These are phyloP conservation scores for Setomelanomma holmii DNA, from an alignment of 2,329 filamentous ascomycete genomes.

Conservation along the genomic window DNA sequence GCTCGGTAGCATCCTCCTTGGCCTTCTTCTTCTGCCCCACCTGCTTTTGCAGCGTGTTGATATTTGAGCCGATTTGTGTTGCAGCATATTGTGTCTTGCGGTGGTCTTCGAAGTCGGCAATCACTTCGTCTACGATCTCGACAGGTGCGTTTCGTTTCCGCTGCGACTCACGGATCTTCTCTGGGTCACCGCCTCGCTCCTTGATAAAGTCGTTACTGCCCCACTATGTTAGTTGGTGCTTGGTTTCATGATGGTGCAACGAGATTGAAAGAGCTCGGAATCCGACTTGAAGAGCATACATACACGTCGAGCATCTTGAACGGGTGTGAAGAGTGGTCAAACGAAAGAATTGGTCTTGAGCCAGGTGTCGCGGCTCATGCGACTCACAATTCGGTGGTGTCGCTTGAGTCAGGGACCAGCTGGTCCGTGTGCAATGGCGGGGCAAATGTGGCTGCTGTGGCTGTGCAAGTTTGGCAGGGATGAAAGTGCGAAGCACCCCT, in stretches of 20 bases:
- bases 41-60: conserved; percentile 88
- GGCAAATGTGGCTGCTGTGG: conserved; percentile 22
- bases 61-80: conserved; percentile 80
- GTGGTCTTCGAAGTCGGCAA: conserved; percentile 85
- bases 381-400: conserved; percentile 25
- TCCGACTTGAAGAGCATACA: conserved; percentile 9
- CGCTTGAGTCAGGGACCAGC: conserved; percentile 35
- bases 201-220: conserved; percentile 61
- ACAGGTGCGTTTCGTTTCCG: conserved; percentile 79
- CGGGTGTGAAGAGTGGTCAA: conserved; percentile 5
- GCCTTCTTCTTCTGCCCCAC: conserved; percentile 90
- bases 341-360: conserved; percentile 21
- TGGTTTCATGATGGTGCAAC: no score
- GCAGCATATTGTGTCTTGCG: conserved; percentile 79
- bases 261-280: not conserved
- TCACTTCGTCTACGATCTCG: conserved; percentile 88
- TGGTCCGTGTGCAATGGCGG: conserved; percentile 26
- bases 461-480: conserved; percentile 3
- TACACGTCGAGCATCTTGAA: conserved; percentile 45
- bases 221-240: conserved; percentile 27
- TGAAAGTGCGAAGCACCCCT: not conserved
- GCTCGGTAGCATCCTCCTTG: conserved; percentile 84
- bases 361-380: conserved; percentile 12
- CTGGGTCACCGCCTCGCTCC: conserved; percentile 89
- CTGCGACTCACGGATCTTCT: conserved; percentile 92